Conservation (phyloP, 768 basidiomycete genomes). For the Podaxis mareebaensis region DNA sequence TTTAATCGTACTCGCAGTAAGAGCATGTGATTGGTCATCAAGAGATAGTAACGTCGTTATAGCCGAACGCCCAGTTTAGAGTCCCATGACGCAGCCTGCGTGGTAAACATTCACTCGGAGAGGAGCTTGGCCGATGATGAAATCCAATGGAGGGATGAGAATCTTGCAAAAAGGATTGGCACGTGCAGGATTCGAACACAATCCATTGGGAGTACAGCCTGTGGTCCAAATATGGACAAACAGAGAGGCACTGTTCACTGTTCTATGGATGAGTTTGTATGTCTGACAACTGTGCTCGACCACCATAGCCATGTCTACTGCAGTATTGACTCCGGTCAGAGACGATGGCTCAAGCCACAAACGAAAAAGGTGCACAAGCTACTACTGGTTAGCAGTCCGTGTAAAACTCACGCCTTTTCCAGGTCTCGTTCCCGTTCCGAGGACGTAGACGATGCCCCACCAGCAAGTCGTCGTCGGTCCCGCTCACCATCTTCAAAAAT, state of each 20-base stretch:
- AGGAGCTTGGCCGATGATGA: not conserved
- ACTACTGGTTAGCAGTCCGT: not conserved
- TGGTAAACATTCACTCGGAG: not conserved
- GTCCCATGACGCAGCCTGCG: not conserved
- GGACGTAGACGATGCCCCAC: slow-evolving; percentile 40
- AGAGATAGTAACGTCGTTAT: not conserved
- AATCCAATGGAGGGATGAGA: not conserved
- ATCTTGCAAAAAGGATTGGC: not conserved
- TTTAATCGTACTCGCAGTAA: not conserved
- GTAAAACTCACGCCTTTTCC: not conserved
- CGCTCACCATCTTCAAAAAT: slow-evolving; percentile 37
- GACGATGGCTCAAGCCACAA: slow-evolving; percentile 39
- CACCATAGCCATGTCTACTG: slow-evolving; percentile 39
- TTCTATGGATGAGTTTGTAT: not conserved
- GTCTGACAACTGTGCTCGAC: slow-evolving; percentile 4
- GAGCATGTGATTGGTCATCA: slow-evolving; percentile 25
- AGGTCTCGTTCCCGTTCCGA: slow-evolving; percentile 55
- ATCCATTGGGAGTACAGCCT: too few species aligned
- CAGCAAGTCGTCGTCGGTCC: slow-evolving; percentile 45
- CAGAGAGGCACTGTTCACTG: slow-evolving; percentile 10
- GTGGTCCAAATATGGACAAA: slow-evolving; percentile 9
- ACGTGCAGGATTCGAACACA: not conserved
- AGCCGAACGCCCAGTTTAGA: not conserved
- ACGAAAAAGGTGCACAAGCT: slow-evolving; percentile 46
- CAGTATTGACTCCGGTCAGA: slow-evolving; percentile 31